Evolutionary conservation across 1,284 basidiomycete species (phyloP).

Genomic region (Takashimella koratensis): DNA sequence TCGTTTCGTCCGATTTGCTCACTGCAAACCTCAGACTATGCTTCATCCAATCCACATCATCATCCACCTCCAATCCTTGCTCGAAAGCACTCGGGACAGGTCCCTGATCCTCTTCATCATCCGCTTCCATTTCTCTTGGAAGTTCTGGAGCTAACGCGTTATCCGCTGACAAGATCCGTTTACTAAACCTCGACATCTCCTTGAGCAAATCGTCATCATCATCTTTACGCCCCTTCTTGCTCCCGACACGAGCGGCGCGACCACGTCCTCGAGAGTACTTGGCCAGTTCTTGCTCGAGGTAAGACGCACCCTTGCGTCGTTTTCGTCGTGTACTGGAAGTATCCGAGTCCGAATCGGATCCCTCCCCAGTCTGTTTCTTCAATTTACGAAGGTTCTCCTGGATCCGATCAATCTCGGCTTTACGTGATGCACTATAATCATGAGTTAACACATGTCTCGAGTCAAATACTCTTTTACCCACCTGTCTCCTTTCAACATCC

Average conservation of each 20-base stretch:
- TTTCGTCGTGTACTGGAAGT: conserved; percentile 23
- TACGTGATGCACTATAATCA: conserved; percentile 58
- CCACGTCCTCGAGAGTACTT: conserved; percentile 69
- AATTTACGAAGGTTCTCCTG: conserved; percentile 80
- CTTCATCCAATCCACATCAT: conserved; percentile 72
- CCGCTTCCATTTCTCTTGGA: background rate
- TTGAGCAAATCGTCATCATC: conserved; percentile 70
- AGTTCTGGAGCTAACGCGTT: background rate
- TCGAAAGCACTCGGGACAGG: conserved; percentile 20
- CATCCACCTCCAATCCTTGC: conserved; percentile 66
- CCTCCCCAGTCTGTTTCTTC: conserved; percentile 43
- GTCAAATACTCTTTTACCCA: conserved; percentile 50
- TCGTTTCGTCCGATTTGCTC: conserved; percentile 63
- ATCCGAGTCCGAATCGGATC: conserved; percentile 43
- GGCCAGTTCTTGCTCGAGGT: conserved; percentile 71
- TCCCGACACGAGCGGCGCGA: conserved; percentile 58
- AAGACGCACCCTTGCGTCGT: conserved; percentile 57
- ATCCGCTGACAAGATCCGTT: conserved; percentile 55
- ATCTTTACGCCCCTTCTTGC: conserved; percentile 52
- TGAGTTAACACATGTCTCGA: too few relatives aligned
- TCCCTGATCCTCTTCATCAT: conserved; percentile 42
- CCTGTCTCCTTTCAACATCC: conserved; percentile 61
- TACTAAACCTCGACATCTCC: conserved; percentile 67
- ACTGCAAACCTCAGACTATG: conserved; percentile 75
- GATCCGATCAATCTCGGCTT: conserved; percentile 78